phyloP scores from a whole-genome alignment of 495 filamentous ascomycete genomes.

The Wilcoxina mikolae region DNA sequence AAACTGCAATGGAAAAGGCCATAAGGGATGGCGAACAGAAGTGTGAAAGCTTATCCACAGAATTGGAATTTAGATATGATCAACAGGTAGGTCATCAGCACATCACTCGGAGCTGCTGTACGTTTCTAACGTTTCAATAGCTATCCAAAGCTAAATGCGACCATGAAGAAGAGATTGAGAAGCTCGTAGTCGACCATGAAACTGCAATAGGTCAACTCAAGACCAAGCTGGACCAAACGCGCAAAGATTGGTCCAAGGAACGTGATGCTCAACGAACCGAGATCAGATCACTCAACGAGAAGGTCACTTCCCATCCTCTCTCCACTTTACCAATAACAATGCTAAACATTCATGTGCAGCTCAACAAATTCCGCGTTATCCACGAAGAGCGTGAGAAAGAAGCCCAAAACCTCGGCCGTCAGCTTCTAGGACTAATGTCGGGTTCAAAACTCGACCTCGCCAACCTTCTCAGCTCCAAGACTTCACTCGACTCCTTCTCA shows the following conservation, averaged over 20 bases:
- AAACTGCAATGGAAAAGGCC: neutral
- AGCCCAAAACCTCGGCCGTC: slow-evolving; percentile 17
- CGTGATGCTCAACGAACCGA: slow-evolving; percentile 15
- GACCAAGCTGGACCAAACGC: neutral
- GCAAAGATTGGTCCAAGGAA: slow-evolving; percentile 4
- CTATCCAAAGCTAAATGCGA: neutral
- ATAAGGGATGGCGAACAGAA: neutral
- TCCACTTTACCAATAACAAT: neutral
- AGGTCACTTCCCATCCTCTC: slow-evolving; percentile 8
- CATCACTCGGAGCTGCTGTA: neutral
- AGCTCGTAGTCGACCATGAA: neutral
- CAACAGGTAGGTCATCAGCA: neutral
- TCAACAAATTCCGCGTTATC: slow-evolving; percentile 17
- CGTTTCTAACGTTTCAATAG: neutral
- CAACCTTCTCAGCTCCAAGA: neutral
- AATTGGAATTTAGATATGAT: neutral
- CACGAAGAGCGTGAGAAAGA: slow-evolving; percentile 25
- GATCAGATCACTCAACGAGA: slow-evolving; percentile 16
- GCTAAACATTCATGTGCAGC: slow-evolving; percentile 16
- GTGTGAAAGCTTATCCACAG: neutral
- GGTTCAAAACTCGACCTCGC: neutral
- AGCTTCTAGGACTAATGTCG: slow-evolving; percentile 20
- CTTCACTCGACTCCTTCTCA: neutral
- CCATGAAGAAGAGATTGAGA: neutral
- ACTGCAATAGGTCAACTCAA: neutral